A percentile compares a stretch with the other conserved stretches of the same genome.
phyloP scores from a whole-genome alignment of 805 yeast species.

The Blastobotrys robertii region DNA sequence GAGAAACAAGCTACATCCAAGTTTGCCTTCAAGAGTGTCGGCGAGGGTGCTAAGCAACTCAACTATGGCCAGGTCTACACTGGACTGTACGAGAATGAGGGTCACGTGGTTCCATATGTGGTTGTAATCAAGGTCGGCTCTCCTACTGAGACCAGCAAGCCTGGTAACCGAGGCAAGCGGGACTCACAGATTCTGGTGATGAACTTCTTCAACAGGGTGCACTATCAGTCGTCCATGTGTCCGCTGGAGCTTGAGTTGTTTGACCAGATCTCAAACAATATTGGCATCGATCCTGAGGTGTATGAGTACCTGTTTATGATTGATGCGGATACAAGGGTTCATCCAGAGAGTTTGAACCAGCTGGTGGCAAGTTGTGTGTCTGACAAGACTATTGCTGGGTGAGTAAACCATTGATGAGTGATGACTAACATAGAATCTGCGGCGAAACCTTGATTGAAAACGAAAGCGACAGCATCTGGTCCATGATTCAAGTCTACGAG shows the following conservation, averaged over 20 bases:
- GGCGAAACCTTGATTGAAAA: conserved; percentile 91
- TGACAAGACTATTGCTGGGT: conserved; percentile 48
- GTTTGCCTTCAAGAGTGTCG: conserved; percentile 52
- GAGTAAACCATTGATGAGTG: conserved; percentile 21
- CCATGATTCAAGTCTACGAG: conserved; percentile 88
- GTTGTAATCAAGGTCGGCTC: conserved; percentile 83
- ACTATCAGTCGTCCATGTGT: conserved; percentile 91
- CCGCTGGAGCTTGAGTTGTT: conserved; percentile 73
- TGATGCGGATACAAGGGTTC: conserved; percentile 87
- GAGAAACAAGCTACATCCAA: conserved; percentile 63
- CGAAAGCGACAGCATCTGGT: conserved; percentile 77
- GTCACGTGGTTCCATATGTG: conserved; percentile 54
- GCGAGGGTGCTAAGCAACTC: conserved; percentile 66
- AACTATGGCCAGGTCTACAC: conserved; percentile 82
- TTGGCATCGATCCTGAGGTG: conserved; percentile 66
- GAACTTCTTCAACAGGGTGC: conserved; percentile 80
- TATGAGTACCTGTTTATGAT: conserved; percentile 85
- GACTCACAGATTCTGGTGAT: conserved; percentile 86
- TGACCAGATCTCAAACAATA: conserved; percentile 54
- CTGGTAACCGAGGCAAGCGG: conserved; percentile 94
- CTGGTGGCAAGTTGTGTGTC: conserved; percentile 67
- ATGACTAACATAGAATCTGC: conserved; percentile 33
- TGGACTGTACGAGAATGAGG: conserved; percentile 74
- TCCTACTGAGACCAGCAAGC: conserved; percentile 60
- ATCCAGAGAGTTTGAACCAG: conserved; percentile 77